A percentile compares a stretch with the other conserved stretches of the same genome.
Conservation (phyloP, 805 yeast species). For the Sugiyamaella smithiae region DNA sequence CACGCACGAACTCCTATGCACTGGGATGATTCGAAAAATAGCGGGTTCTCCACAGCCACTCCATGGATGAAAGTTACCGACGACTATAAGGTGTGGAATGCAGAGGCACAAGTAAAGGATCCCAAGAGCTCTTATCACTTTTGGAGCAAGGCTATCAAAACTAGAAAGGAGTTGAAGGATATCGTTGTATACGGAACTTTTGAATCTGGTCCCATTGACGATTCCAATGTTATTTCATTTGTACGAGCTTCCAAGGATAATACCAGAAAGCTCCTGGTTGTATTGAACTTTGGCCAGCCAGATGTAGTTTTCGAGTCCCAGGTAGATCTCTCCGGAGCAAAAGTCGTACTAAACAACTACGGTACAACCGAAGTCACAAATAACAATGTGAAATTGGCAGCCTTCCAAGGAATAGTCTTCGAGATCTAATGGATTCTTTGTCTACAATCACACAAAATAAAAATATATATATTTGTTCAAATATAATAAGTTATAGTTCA, state of each 20-base stretch:
- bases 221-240: slow-evolving; percentile 43
- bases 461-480: background rate
- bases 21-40: slow-evolving; percentile 45
- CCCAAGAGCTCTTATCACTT: slow-evolving; percentile 46
- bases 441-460: background rate
- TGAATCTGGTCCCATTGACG: slow-evolving; percentile 44
- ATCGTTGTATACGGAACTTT: slow-evolving; percentile 47
- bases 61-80: slow-evolving; percentile 58
- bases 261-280: slow-evolving; percentile 38
- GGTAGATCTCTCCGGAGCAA: background rate
- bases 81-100: slow-evolving; percentile 50
- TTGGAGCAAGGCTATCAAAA: slow-evolving; percentile 43
- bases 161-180: slow-evolving; percentile 47
- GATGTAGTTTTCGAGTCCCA: slow-evolving; percentile 32
- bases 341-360: slow-evolving; percentile 15
- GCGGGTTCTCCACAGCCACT: slow-evolving; percentile 42
- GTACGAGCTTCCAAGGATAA: slow-evolving; percentile 34
- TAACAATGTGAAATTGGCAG: slow-evolving; percentile 6
- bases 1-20: slow-evolving; percentile 57
- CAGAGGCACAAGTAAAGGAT: slow-evolving; percentile 44
- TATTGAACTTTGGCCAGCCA: slow-evolving; percentile 43
- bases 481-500: background rate
- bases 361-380: slow-evolving; percentile 7
- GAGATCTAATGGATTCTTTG: background rate
- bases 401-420: slow-evolving; percentile 17